Conservation (phyloP, 768 basidiomycete species). For the Clitopilus hobsonii region DNA sequence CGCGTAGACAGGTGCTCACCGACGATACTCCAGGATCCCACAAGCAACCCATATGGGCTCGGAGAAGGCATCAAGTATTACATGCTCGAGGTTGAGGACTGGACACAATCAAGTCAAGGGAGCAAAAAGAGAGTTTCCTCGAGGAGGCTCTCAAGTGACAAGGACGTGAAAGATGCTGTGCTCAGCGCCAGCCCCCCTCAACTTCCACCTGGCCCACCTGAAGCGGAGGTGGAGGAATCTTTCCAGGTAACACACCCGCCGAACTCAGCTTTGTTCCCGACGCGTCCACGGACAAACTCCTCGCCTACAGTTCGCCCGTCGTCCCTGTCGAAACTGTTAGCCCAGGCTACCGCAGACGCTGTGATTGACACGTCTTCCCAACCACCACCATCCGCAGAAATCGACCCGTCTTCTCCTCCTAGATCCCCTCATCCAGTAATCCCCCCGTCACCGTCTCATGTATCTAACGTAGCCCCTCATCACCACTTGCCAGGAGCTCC, state of each 20-base stretch:
- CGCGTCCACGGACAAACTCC: slow-evolving; percentile 59
- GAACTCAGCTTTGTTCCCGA: slow-evolving; percentile 64
- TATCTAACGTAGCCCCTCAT: slow-evolving; percentile 21
- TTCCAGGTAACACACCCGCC: slow-evolving; percentile 61
- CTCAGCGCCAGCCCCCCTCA: slow-evolving; percentile 31
- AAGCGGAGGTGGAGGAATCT: slow-evolving; percentile 69
- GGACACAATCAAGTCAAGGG: slow-evolving; percentile 73
- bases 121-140: slow-evolving; percentile 49
- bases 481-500: slow-evolving; percentile 31
- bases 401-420: slow-evolving; percentile 26
- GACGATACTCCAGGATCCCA: slow-evolving; percentile 53
- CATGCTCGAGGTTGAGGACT: slow-evolving; percentile 91
- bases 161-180: slow-evolving; percentile 28
- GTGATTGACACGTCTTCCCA: slow-evolving; percentile 13
- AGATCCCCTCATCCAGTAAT: slow-evolving; percentile 29
- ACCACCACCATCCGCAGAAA: slow-evolving; percentile 21
- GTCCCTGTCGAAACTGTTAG: slow-evolving; percentile 73
- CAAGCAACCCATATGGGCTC: slow-evolving; percentile 84
- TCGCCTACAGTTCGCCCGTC: slow-evolving; percentile 71
- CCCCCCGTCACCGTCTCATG: slow-evolving; percentile 30
- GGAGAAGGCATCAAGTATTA: slow-evolving; percentile 90
- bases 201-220: slow-evolving; percentile 57
- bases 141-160: slow-evolving; percentile 45
- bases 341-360: slow-evolving; percentile 58
- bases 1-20: slow-evolving; percentile 1